These are phyloP conservation scores for Podaxis sp. DNA, from an alignment of 768 basidiomycete species.

Conservation along the genomic window DNA sequence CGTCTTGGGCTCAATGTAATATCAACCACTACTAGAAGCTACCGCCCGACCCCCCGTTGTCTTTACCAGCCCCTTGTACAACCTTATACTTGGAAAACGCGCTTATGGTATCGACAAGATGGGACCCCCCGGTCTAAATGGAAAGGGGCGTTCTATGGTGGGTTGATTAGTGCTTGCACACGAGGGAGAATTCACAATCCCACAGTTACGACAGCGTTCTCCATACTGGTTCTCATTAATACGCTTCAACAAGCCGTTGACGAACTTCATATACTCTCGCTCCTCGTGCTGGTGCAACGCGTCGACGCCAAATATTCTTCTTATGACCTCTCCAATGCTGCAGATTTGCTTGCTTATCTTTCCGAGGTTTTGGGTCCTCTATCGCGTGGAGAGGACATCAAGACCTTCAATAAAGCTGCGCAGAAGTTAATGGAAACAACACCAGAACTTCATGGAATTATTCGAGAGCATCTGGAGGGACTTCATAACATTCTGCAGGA, in stretches of 20 bases:
- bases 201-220: constrained; percentile 1
- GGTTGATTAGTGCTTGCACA: constrained; percentile 3
- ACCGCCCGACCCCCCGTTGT: constrained; percentile 19
- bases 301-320: constrained; percentile 26
- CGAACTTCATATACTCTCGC: constrained; percentile 29
- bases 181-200: constrained; percentile 10
- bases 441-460: constrained; percentile 25
- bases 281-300: constrained; percentile 31
- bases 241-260: constrained; percentile 25
- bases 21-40: constrained; percentile 2
- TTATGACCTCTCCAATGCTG: constrained; percentile 26
- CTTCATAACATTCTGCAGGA: constrained; percentile 29
- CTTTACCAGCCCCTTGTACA: constrained; percentile 26
- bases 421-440: constrained; percentile 25
- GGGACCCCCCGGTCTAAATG: constrained; percentile 35
- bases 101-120: constrained; percentile 33
- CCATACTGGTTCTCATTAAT: neutral
- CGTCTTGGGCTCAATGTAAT: neutral
- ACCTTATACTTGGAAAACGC: constrained; percentile 5
- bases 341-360: constrained; percentile 26
- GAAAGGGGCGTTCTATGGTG: constrained; percentile 33
- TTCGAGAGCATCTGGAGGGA: constrained; percentile 26
- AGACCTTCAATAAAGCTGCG: constrained; percentile 25
- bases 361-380: constrained; percentile 21
- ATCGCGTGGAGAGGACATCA: constrained; percentile 22